Percentiles rank a stretch among this genome's conserved stretches.
Conservation (phyloP, 345 rosid species). For the Linum usitatissimum region DNA sequence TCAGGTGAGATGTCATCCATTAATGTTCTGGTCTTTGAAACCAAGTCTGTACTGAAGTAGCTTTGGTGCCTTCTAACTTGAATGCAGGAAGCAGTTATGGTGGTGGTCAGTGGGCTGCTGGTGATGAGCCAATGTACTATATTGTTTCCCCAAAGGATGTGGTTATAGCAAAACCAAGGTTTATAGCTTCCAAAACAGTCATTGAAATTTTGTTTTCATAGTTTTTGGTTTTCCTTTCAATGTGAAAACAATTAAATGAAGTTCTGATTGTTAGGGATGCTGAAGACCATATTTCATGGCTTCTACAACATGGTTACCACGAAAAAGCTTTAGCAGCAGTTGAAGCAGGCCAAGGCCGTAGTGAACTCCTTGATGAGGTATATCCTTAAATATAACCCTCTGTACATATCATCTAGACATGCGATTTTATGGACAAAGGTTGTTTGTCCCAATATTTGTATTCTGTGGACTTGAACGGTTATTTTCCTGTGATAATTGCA, state of each 20-base stretch:
- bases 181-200: not conserved
- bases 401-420: not conserved
- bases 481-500: not conserved
- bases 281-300: slow-evolving; percentile 98
- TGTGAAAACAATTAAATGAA: not conserved
- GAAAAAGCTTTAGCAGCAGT: slow-evolving; percentile 97
- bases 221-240: not conserved
- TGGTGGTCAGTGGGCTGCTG: slow-evolving; percentile 99
- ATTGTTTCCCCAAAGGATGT: slow-evolving; percentile 96
- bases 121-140: slow-evolving; percentile 92
- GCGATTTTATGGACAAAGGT: not conserved
- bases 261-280: slow-evolving; percentile 56
- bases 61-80: slow-evolving; percentile 16
- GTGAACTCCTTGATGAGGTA: slow-evolving; percentile 94
- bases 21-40: slow-evolving; percentile 11
- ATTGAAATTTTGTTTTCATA: too few relatives aligned
- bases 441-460: not conserved
- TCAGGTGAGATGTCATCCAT: slow-evolving; percentile 48
- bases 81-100: slow-evolving; percentile 89
- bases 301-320: slow-evolving; percentile 95
- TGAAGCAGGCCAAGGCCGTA: slow-evolving; percentile 91
- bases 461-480: too few relatives aligned
- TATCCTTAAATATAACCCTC: not conserved
- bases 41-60: slow-evolving; percentile 12
- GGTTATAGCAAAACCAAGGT: slow-evolving; percentile 99